phyloP scores from a whole-genome alignment of 371 early-diverging fungal genomes.

The Paraphysoderma sedebokerense region DNA sequence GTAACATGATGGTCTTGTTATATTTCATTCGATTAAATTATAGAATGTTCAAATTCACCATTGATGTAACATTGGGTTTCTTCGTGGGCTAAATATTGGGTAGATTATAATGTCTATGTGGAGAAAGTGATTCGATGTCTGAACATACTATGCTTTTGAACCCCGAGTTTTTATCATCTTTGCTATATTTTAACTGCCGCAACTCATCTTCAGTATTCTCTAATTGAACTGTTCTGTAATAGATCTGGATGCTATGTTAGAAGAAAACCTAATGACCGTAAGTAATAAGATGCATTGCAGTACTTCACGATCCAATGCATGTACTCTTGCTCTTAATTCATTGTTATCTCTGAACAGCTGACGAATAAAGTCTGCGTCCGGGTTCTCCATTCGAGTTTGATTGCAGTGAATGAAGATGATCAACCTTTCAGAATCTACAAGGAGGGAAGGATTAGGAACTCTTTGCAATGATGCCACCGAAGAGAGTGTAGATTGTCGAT shows the following conservation, averaged over 20 bases:
- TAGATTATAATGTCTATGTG: no score
- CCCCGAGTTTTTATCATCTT: no score
- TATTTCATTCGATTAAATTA: background rate
- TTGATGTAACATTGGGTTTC: no score
- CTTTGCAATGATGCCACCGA: no score
- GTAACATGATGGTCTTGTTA: background rate
- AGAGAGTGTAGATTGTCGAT: no score
- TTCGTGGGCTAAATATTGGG: no score
- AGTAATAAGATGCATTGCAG: background rate
- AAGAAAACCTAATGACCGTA: background rate
- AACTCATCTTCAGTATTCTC: constrained; percentile 25
- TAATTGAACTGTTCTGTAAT: constrained; percentile 16
- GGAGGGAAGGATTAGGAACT: no score
- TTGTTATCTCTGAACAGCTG: constrained; percentile 30
- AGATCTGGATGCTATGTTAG: constrained; percentile 13
- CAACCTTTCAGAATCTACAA: no score
- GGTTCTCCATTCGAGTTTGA: constrained; percentile 21
- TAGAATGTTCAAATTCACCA: constrained; percentile 3
- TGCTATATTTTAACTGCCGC: constrained; percentile 10
- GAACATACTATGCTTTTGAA: no score
- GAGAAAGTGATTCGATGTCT: no score
- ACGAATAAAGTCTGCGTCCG: constrained; percentile 23
- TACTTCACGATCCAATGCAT: constrained; percentile 25
- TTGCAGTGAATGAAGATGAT: no score
- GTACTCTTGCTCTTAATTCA: constrained; percentile 18